Base-by-base conservation (phyloP, 257 asterid genomes). In the Knoxia roxburghii region DNA sequence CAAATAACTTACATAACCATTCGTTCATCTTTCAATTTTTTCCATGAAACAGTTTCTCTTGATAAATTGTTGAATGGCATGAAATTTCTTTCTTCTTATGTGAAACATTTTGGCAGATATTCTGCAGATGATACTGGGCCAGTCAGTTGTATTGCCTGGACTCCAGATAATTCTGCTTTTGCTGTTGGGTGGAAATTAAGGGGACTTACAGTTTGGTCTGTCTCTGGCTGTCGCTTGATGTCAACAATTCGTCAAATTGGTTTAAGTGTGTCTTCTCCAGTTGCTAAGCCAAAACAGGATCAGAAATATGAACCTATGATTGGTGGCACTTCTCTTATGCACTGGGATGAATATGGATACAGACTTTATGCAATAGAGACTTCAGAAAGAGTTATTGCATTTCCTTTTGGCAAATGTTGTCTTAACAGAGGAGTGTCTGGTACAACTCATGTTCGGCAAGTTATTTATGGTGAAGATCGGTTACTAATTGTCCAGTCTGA, bases 101-200 rank as follows among this genome's bases (percentile, higher is more conserved):
- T 73, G 46, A 24, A 33, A 41, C 68, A 78, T 26, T 40, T 64
- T 74, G 73, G 63, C 90, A 94, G 99, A 81, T 94, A 85, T 80
- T 85, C 96, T 49, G 91, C 66, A 30, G 99, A 94, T 72, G 96
- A 94, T 78, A 89, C 97, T 68, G 99, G 99, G 68, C 87, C 96
- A 71, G 98, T 94, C 80, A 94, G 81, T 75, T 94, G 88, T 79
- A 91, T 94, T 74, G 93, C 95, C 32, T 94, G 98, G 99, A 86
- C 98, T 63, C 96, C 98, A 64, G 99, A 94, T 77, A 85, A 83
- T 77, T 86, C 96, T 72, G 93, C 95, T 68, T 94, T 94, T 79
- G 95, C 99, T 68, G 96, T 94, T 84, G 99, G 99, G 79, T 94
- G 99, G 98, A 90, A 89, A 82, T 81, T 90, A 77, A 87, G 98